Percentiles rank a stretch among this genome's conserved stretches.
These are phyloP conservation scores for Xerocomus spinulosus DNA, from an alignment of 768 basidiomycete genomes.

Conservation along the genomic window DNA sequence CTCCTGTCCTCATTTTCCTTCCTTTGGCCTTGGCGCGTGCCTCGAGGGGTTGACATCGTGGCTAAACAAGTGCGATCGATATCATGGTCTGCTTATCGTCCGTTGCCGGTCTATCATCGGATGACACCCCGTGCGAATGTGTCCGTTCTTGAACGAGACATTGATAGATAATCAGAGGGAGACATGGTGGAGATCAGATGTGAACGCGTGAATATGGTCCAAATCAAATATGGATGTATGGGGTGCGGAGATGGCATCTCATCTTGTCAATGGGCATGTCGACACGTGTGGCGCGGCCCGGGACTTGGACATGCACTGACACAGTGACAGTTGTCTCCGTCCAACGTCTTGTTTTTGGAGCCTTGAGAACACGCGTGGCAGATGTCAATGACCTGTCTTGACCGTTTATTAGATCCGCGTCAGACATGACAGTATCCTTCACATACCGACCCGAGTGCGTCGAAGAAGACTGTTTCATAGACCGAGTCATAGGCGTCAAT, in stretches of 20 bases:
- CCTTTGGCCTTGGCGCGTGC: too few relatives aligned
- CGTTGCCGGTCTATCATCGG: not conserved
- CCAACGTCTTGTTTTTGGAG: not conserved
- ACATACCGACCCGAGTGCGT: not conserved
- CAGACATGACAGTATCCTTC: not conserved
- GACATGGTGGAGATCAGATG: too few relatives aligned
- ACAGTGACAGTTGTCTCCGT: not conserved
- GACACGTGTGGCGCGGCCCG: not conserved
- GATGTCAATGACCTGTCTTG: not conserved
- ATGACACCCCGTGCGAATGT: not conserved
- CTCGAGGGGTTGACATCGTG: too few relatives aligned
- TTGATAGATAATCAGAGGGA: too few relatives aligned
- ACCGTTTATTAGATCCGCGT: not conserved
- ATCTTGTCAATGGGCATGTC: too few relatives aligned
- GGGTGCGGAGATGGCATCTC: too few relatives aligned
- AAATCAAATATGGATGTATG: too few relatives aligned
- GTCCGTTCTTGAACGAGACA: too few relatives aligned
- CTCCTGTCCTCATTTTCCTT: too few relatives aligned
- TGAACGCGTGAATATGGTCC: too few relatives aligned
- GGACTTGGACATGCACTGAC: not conserved
- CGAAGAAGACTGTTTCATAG: not conserved
- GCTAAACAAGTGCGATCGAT: too few relatives aligned
- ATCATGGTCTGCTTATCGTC: too few relatives aligned
- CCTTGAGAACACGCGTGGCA: not conserved
- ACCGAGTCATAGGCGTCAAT: not conserved